Base-by-base conservation (phyloP, 352 stramenopile genomes). In the Globisporangium irregulare region DNA sequence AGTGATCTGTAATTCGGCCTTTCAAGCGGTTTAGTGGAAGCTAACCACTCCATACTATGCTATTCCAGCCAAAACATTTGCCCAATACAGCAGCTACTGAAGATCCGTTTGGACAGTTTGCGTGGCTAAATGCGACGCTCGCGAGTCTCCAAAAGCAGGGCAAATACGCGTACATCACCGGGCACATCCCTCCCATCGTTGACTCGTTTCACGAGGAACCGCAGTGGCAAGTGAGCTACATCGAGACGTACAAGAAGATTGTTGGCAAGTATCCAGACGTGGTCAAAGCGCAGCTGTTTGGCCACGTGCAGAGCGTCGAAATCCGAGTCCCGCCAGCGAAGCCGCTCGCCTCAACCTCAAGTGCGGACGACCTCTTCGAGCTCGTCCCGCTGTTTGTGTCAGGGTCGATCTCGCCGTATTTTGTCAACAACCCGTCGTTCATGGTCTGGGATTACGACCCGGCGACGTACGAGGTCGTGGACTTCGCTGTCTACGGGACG, bases 291-390 rank as follows among this genome's bases (percentile, higher is more conserved):
- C 87, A 95, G 73, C 69, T 98, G 25, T 98, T 97, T 79, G 94
- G 90, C 2, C 92, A 98, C 75, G 78, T 97, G 4, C 94, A 98
- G 75, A 92, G 82, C 22, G 76, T 97, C 65, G 92, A 98, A 76
- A 94, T 97, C 67, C 90, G 92, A 36, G 54, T 90, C 29, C 78
- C 80, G 2, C 73, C 77, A 43, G 56, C 69, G 10, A 55, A 66
- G n/a, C 48, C 67, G 32, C 61, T 46, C 27, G 20, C 18, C 8
- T 46, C 29, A 2, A 63, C 68, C 14, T 43, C 29, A 29, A 53
- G 20, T 24, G 46, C 22, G 25, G 34, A 59, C 14, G 70, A 70
- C 22, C 54, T 60, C 34, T 68, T 59, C 10, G 61, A 81, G 12
- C 59, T 87, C 32, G 72, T 86, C 14, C 90, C 92, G 14, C 59